Base-by-base conservation (phyloP, 1,284 basidiomycete species). In the Cryptococcus sp. region DNA sequence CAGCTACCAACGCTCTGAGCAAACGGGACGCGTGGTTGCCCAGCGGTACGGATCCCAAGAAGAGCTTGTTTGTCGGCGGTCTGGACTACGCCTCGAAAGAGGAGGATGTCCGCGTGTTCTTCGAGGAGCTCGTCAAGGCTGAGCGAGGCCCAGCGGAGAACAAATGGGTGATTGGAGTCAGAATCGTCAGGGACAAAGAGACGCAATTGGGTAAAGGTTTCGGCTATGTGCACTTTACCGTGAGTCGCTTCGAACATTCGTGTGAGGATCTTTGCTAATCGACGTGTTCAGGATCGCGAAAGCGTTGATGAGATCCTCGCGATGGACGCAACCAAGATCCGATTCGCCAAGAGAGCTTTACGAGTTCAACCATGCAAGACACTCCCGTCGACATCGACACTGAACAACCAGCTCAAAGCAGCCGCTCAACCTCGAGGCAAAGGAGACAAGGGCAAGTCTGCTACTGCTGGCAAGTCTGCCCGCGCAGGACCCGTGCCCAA, bases 151-250 rank as follows among this genome's bases (percentile, higher is more conserved):
- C 74, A 38, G 59, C 54, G 20, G 66, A 75, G 52, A 64, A 56
- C 11, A 60, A 59, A 23, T 97, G 90, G 88, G 93, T 98, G 6
- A 85, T 85, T 7, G 85, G 85, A 27, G 93, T 98, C 10, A 85
- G 95, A 38, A 86, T 98, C 60, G 84, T 99, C 47, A 85, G 93
- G 47, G 95, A 99, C 78, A 86, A 86, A 67, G 92, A 92, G 57
- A 96, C 93, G 0, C 93, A 94, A 68, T 84, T 98, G 39, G 95
- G 95, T n/a, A 98, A 97, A 80, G 95, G 95, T 1, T 95, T 99
- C 73, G 94, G 89, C 11, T 98, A 98, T 75, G 88, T 98, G 10
- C 88, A 92, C 67, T 93, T 98, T 67, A 75, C 82, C 54, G 93
- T 92, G 75, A 70, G 88, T 84, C 50, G 46, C 61, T 60, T 47